Percentiles rank a stretch among this genome's conserved stretches.
Conservation (phyloP, 2,329 filamentous ascomycete genomes). For the Penicillium sp. region DNA sequence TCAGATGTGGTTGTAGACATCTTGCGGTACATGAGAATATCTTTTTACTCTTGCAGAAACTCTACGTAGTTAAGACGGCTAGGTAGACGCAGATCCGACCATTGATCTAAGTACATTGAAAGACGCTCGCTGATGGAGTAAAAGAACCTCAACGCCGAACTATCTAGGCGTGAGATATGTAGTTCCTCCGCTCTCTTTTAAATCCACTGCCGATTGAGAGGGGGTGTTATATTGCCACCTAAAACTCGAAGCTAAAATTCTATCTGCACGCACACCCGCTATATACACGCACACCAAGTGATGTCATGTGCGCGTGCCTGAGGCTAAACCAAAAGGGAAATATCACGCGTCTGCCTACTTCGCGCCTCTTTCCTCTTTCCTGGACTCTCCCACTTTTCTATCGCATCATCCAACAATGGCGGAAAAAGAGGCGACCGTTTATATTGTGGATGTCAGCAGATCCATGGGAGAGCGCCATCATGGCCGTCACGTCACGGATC, state of each 20-base stretch:
- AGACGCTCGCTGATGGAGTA: no score
- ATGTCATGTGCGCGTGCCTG: conserved; percentile 41
- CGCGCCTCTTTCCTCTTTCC: conserved; percentile 10
- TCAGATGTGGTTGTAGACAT: no score
- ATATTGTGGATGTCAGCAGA: conserved; percentile 78
- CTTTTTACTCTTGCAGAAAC: no score
- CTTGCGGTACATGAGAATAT: no score
- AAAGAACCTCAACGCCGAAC: no score
- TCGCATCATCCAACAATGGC: conserved; percentile 56
- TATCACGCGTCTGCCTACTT: conserved; percentile 44
- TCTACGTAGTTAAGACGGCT: no score
- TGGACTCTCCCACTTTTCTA: conserved; percentile 5
- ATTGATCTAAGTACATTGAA: no score
- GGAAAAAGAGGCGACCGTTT: conserved; percentile 87
- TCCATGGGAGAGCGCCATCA: conserved; percentile 72
- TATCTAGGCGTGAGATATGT: no score
- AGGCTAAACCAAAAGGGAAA: conserved; percentile 32
- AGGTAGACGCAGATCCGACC: no score
- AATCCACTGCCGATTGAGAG: neutral
- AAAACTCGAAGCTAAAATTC: fast-evolving
- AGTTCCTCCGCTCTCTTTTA: no score
- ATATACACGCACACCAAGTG: conserved; percentile 17
- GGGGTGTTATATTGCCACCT: conserved; percentile 7
- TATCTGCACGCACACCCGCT: conserved; percentile 10
- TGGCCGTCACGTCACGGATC: conserved; percentile 69